Base-by-base conservation (phyloP, 2,329 filamentous ascomycete species). In the Colletotrichum australisinense region DNA sequence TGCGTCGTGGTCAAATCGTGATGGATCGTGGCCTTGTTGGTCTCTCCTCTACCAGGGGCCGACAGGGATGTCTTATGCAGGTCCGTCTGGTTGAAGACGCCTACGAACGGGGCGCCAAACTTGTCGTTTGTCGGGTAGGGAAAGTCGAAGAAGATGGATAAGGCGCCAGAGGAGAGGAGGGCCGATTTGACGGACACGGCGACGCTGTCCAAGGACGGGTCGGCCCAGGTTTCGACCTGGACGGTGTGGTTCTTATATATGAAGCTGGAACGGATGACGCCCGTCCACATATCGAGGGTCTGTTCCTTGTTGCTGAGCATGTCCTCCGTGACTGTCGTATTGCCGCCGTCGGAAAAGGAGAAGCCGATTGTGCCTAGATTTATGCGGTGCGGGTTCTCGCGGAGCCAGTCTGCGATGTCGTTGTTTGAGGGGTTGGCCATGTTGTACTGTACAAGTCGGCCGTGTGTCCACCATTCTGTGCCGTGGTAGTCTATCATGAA, bases 91-190 rank as follows among this genome's bases (percentile, higher is more conserved):
- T 88, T 87, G 79, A 85, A 88, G 5, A 87, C 78, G 1, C 88
- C 88, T 1, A 90, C 87, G 73, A 86, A 89, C 1, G 88, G 87
- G 2, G 86, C 86, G 49, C 89, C 87, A 69, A 89, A 89, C 75
- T 89, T 89, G 75, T 87, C 86, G 30, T 78, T 78, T 19, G 83
- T 85, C 24, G 87, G 81, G 66, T 86, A 85, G 3, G 88, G 87
- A 67, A 88, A 89, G 67, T 89, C 87, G 67, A 89, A 84, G 75
- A 88, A 88, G 6, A 89, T 76, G 0, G 85, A 84, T 8, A 89
- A 76, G 5, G 77, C 75, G 0, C 81, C 83, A 1, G 75, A 74
- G 5, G 75, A 77, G 8, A 89, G 74, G 3, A 88, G 78, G 0
- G 80, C 76, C 0, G 86, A 88, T 14, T 81, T 78, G 12, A 88